A percentile compares a stretch with the other conserved stretches of the same genome.
These are phyloP conservation scores for Protomyces pachydermus DNA, from an alignment of 1,139 yeast species.

Conservation along the genomic window DNA sequence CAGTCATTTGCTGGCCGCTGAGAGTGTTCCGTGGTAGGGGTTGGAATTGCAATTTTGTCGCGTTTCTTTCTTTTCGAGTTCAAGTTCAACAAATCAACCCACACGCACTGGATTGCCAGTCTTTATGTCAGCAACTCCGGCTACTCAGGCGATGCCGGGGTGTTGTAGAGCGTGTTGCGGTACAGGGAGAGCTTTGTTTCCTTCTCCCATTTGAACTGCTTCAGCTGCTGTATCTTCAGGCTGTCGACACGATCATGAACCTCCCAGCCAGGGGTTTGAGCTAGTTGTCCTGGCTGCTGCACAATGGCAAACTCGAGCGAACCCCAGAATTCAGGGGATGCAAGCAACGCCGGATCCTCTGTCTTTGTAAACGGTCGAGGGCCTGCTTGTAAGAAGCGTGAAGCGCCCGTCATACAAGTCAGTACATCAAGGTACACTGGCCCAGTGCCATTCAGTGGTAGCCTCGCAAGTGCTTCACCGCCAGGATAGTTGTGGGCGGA, in stretches of 20 bases:
- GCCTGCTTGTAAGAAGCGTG: conserved; percentile 57
- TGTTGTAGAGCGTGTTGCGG: background rate
- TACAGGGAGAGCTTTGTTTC: background rate
- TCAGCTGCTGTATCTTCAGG: background rate
- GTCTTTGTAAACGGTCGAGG: conserved; percentile 57
- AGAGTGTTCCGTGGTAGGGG: no score
- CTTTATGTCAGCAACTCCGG: no score
- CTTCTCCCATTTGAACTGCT: background rate
- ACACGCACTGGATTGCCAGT: no score
- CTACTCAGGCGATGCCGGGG: no score
- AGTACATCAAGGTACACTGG: conserved; percentile 71
- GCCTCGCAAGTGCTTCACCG: conserved; percentile 59
- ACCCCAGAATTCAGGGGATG: conserved; percentile 4
- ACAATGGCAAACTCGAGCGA: conserved; percentile 2
- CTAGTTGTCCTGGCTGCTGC: background rate
- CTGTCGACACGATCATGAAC: background rate
- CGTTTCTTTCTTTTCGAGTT: no score
- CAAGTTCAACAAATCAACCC: no score
- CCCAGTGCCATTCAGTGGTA: conserved; percentile 45
- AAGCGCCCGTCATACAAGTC: conserved; percentile 83
- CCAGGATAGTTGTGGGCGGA: conserved; percentile 87
- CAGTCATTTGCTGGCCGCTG: background rate
- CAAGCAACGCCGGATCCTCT: conserved; percentile 5
- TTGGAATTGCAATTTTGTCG: no score
- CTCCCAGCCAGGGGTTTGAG: background rate